A percentile compares a stretch with the other conserved stretches of the same genome.
phyloP scores from a whole-genome alignment of 176 grass and related monocot genomes.

The Canna indica region DNA sequence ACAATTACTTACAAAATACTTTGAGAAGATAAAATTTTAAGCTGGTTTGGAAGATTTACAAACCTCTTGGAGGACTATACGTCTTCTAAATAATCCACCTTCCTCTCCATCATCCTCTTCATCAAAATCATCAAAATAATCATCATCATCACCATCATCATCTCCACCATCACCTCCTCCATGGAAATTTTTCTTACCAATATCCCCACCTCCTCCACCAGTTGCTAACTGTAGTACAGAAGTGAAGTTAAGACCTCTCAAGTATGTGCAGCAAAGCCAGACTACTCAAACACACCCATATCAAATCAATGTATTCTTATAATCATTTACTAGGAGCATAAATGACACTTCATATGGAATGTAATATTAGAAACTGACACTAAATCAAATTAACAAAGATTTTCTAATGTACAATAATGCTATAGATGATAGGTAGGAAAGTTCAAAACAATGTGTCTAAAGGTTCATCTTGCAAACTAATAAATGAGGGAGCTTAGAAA shows the following conservation, averaged over 20 bases:
- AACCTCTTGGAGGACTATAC: constrained; percentile 80
- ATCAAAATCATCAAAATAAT: constrained; percentile 97
- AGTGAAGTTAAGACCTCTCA: constrained; percentile 8
- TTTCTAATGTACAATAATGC: too few species aligned
- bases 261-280: not conserved
- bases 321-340: not conserved
- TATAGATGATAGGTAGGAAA: too few species aligned
- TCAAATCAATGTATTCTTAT: not conserved
- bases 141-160: constrained; percentile 93
- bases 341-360: not conserved
- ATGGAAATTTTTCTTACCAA: constrained; percentile 86
- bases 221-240: constrained; percentile 43
- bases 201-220: constrained; percentile 92
- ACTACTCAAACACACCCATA: not conserved
- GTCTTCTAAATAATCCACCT: constrained; percentile 75
- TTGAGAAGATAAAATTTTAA: not conserved
- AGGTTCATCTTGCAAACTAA: too few species aligned
- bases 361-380: not conserved
- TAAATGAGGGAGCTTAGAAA: too few species aligned
- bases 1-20: not conserved
- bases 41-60: not conserved
- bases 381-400: not conserved
- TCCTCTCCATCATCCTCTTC: constrained; percentile 78
- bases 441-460: too few species aligned
- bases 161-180: constrained; percentile 93